Evolutionary conservation across 768 basidiomycete genomes (phyloP).

Genomic region (Kwoniella botswanensis): DNA sequence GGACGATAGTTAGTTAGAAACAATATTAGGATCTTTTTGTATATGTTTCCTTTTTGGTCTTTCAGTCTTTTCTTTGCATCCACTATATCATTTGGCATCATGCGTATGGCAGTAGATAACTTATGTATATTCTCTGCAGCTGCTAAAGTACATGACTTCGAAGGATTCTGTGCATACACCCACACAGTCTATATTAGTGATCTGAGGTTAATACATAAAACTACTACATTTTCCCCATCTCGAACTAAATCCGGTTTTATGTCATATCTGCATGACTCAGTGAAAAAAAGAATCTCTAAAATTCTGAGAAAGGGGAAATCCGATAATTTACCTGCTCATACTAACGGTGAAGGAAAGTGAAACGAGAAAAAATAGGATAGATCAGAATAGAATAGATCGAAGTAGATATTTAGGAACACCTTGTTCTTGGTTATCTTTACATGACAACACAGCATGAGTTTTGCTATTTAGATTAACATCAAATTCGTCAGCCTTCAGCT

Average conservation of each 20-base stretch:
- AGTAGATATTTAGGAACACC: too few species aligned
- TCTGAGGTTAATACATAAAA: neutral
- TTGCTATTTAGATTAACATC: conserved; percentile 66
- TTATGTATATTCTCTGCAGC: too few species aligned
- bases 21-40: too few species aligned
- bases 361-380: neutral
- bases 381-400: neutral
- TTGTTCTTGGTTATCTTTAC: conserved; percentile 32
- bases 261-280: neutral
- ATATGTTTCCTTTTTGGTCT: too few species aligned
- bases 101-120: too few species aligned
- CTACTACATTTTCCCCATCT: neutral
- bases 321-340: neutral
- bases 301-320: neutral
- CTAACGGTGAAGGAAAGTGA: too few species aligned
- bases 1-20: too few species aligned
- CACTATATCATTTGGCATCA: too few species aligned
- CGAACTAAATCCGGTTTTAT: neutral
- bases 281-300: neutral
- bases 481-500: neutral
- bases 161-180: neutral
- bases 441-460: conserved; percentile 87
- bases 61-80: too few species aligned
- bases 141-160: too few species aligned
- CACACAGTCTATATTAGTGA: neutral